Evolutionary conservation across 2,329 filamentous ascomycete genomes (phyloP), one percentile per base, ranked within the genome.

Genomic region (Chrysoporthe cubensis): DNA sequence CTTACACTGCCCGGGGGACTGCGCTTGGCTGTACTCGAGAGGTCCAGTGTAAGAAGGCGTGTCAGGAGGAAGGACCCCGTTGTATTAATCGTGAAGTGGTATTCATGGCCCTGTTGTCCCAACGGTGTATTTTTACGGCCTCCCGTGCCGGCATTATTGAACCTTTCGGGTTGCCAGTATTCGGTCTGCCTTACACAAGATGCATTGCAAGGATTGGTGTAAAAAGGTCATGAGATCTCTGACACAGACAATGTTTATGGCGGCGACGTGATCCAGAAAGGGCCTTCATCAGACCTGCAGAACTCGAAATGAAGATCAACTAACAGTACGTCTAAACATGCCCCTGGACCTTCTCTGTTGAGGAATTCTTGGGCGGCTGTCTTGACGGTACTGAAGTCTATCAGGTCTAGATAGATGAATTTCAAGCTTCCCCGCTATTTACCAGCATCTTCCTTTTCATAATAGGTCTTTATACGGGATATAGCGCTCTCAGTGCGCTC

Each of bases 121-220:
- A 26, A 46, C 0, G 70, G 71, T 1, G 70, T 71, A n/a, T 74
- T 63, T 7, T 69, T 71, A 37, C 64, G 46, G 32, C 69, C 67
- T n/a, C 72, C 72, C 1, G 69, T 72, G 42, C 71, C 74, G 11
- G 71, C 72, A 18, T 74, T 74, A 65, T 73, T 73, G 65, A 73
- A 67, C 11, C 54, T 40, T 7, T 18, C 26, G 26, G 2, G 26
- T 26, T 26, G 26, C 26, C 26, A 26, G 26, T 26, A 26, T 26
- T 26, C 26, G 26, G 26, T 26, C 26, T 26, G 26, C 26, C 26
- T 26, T 26, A 26, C 26, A 26, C 26, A 26, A 26, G 26, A 26
- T 26, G 26, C 26, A 26, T 26, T 26, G 26, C 26, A 26, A 26
- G 26, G 26, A 26, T 57, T 57, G 18, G 9, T n/a, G 16, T 9